A percentile compares a stretch with the other conserved stretches of the same genome.
Conservation (phyloP, 2,329 filamentous ascomycete genomes). For the Ophiobolus disseminans region DNA sequence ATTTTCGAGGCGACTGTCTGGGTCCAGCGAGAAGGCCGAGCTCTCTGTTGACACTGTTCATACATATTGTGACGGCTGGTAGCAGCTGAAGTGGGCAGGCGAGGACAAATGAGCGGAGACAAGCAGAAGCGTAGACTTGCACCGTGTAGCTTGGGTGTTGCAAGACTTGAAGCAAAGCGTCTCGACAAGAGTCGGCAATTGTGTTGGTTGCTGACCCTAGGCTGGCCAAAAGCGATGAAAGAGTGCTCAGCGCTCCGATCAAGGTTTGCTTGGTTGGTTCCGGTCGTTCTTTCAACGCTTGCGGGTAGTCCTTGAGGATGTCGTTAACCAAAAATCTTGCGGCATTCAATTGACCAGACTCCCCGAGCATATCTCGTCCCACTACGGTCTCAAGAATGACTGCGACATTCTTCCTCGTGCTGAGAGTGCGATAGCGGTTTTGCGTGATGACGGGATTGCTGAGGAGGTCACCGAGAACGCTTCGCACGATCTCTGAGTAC, state of each 20-base stretch:
- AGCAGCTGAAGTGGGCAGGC: slow-evolving; percentile 92
- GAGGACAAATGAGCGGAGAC: slow-evolving; percentile 84
- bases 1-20: slow-evolving; percentile 80
- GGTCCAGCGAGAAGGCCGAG: slow-evolving; percentile 77
- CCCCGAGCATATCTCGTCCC: slow-evolving; percentile 80
- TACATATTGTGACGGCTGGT: slow-evolving; percentile 89
- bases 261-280: slow-evolving; percentile 90
- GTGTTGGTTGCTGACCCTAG: slow-evolving; percentile 82
- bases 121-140: slow-evolving; percentile 86
- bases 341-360: slow-evolving; percentile 85
- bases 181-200: slow-evolving; percentile 83
- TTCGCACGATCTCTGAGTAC: slow-evolving; percentile 81
- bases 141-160: slow-evolving; percentile 97
- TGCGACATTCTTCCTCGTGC: slow-evolving; percentile 83
- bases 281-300: slow-evolving; percentile 81
- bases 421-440: slow-evolving; percentile 86
- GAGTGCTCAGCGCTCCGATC: slow-evolving; percentile 77
- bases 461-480: slow-evolving; percentile 80
- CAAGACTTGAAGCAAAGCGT: slow-evolving; percentile 86
- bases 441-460: slow-evolving; percentile 76
- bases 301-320: slow-evolving; percentile 92
- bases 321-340: slow-evolving; percentile 84
- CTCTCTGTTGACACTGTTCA: slow-evolving; percentile 92
- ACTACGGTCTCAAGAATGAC: slow-evolving; percentile 84
- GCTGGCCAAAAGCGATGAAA: slow-evolving; percentile 78